Conservation (phyloP, 75 land plant species). For the Sequoiadendron giganteum region DNA sequence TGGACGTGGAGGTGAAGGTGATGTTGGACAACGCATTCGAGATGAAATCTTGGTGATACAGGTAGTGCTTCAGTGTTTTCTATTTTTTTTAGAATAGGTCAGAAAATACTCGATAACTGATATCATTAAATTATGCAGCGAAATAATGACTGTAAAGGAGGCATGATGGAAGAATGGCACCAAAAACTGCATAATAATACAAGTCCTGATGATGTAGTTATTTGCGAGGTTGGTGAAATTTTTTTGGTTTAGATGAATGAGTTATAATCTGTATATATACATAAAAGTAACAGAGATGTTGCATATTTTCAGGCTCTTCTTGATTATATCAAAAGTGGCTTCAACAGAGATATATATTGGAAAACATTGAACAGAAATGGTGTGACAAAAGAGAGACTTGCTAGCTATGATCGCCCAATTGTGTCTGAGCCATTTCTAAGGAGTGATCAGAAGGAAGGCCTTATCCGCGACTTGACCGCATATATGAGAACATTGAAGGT, state of each 20-base stretch:
- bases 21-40: conserved; percentile 76
- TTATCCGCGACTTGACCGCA: conserved; percentile 45
- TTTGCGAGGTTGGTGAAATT: conserved; percentile 46
- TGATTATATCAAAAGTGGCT: conserved; percentile 40
- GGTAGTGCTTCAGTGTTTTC: conserved; percentile 21
- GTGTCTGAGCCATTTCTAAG: conserved; percentile 45
- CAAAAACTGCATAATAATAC: conserved; percentile 77
- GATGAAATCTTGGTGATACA: conserved; percentile 76
- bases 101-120: not conserved
- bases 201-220: conserved; percentile 74
- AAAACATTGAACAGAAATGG: conserved; percentile 56
- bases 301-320: conserved; percentile 48
- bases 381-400: conserved; percentile 52
- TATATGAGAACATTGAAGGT: conserved; percentile 62
- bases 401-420: conserved; percentile 58
- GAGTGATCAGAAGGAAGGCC: conserved; percentile 41
- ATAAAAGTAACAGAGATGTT: not conserved
- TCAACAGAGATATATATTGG: conserved; percentile 50
- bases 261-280: not conserved
- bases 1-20: conserved; percentile 72
- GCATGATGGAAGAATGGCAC: conserved; percentile 87
- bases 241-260: not conserved
- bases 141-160: conserved; percentile 72
- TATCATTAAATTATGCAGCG: conserved; percentile 26
- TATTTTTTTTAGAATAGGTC: not conserved